phyloP scores from a whole-genome alignment of 441 rosid genomes.

The Arabidopsis hybrid region DNA sequence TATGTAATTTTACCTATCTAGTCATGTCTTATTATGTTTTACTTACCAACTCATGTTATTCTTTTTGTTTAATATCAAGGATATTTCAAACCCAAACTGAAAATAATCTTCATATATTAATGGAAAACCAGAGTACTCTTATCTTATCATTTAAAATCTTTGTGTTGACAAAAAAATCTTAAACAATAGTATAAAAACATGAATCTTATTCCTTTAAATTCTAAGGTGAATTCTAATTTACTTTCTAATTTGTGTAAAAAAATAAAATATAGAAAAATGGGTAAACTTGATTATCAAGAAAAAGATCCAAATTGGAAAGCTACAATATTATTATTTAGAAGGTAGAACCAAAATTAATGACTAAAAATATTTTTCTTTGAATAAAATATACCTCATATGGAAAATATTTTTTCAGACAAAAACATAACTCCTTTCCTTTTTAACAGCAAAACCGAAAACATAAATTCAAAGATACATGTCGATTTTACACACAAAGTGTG shows the following conservation, averaged over 20 bases:
- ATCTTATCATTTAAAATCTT: no score
- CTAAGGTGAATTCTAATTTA: background rate
- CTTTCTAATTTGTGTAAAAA: background rate
- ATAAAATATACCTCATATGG: background rate
- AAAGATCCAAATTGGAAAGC: background rate
- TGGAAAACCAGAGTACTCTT: no score
- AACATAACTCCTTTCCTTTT: slow-evolving; percentile 37
- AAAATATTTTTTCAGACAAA: slow-evolving; percentile 27
- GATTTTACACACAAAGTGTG: background rate
- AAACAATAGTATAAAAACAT: no score
- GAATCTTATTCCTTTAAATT: background rate
- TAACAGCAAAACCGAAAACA: slow-evolving; percentile 30
- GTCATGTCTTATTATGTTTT: background rate
- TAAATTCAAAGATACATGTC: slow-evolving; percentile 8
- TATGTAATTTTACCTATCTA: background rate
- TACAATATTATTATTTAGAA: slow-evolving; percentile 2
- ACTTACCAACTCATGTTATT: background rate
- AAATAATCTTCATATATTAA: no score
- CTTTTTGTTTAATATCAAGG: no score
- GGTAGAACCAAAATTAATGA: slow-evolving; percentile 14
- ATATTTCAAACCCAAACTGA: background rate
- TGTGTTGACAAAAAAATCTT: background rate
- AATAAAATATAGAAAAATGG: background rate
- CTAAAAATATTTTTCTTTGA: background rate
- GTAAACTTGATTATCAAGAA: background rate